These are phyloP conservation scores for Raddia guianensis DNA, from an alignment of 176 grass and related monocot genomes.

Conservation along the genomic window DNA sequence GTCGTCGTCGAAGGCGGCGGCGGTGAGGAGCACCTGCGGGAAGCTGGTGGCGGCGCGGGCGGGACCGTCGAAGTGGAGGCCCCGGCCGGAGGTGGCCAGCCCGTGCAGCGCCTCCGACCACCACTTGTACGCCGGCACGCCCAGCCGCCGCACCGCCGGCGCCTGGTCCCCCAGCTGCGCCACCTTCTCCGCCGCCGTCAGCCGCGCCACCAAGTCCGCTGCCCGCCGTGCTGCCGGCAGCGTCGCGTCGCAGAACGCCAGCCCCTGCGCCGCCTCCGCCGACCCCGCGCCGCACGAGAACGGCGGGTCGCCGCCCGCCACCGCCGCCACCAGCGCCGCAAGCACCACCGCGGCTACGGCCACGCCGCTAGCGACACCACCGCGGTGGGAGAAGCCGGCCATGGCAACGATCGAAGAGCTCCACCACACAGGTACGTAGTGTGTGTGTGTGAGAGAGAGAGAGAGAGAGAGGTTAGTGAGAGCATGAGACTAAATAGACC, in stretches of 20 bases:
- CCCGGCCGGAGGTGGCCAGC: constrained; percentile 61
- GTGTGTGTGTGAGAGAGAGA: not conserved
- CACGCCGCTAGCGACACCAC: not conserved
- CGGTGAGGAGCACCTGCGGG: constrained; percentile 71
- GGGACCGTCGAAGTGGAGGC: constrained; percentile 37
- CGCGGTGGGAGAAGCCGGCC: not conserved
- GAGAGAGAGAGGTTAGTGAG: not conserved
- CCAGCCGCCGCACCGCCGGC: constrained; percentile 44
- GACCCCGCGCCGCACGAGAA: constrained; percentile 58
- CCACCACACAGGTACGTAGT: not conserved
- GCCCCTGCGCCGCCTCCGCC: not conserved
- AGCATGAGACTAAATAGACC: constrained; percentile 5
- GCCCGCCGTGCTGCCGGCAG: constrained; percentile 37
- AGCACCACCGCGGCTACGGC: not conserved
- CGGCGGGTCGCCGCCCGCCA: constrained; percentile 4
- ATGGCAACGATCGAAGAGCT: constrained; percentile 1
- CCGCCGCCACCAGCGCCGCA: not conserved
- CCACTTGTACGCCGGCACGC: constrained; percentile 71
- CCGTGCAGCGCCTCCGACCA: constrained; percentile 84
- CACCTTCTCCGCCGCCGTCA: constrained; percentile 65
- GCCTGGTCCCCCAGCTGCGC: constrained; percentile 58
- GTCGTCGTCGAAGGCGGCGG: constrained; percentile 68
- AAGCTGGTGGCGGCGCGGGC: constrained; percentile 67
- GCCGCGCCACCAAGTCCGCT: constrained; percentile 56
- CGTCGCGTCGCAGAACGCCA: constrained; percentile 52